phyloP scores from a whole-genome alignment of 345 rosid species.

The Cardamine resedifolia region DNA sequence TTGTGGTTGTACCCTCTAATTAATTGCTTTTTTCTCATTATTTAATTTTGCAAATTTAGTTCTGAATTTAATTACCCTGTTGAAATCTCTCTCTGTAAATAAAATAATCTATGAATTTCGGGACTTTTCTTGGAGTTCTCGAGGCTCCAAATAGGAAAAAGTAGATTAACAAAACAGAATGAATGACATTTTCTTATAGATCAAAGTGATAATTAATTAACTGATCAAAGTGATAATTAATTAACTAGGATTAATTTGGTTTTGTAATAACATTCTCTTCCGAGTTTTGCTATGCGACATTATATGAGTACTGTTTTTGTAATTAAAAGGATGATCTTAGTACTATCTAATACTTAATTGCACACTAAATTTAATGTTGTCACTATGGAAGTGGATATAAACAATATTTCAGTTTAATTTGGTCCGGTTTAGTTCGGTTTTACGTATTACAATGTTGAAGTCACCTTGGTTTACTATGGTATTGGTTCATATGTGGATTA shows the following conservation, averaged over 20 bases:
- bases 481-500: background rate
- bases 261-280: background rate
- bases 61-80: background rate
- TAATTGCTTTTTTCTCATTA: slow-evolving; percentile 26
- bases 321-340: background rate
- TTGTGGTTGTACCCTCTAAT: slow-evolving; percentile 83
- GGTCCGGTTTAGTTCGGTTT: background rate
- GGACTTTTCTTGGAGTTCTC: slow-evolving; percentile 10
- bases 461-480: background rate
- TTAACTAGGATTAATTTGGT: background rate
- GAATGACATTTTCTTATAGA: background rate
- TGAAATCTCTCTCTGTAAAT: slow-evolving; percentile 10
- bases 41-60: background rate
- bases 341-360: background rate
- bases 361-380: background rate
- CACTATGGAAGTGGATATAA: background rate
- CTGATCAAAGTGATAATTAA: too few species aligned
- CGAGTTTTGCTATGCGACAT: background rate
- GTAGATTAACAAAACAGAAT: background rate
- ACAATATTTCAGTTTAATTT: background rate
- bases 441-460: background rate
- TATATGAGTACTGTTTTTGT: background rate
- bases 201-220: background rate
- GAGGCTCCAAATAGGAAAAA: background rate
- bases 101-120: slow-evolving; percentile 4